Percentiles rank a stretch among this genome's conserved stretches.
Evolutionary conservation across 305 asterid genomes (phyloP).

Genomic region (Petunia hybrid): DNA sequence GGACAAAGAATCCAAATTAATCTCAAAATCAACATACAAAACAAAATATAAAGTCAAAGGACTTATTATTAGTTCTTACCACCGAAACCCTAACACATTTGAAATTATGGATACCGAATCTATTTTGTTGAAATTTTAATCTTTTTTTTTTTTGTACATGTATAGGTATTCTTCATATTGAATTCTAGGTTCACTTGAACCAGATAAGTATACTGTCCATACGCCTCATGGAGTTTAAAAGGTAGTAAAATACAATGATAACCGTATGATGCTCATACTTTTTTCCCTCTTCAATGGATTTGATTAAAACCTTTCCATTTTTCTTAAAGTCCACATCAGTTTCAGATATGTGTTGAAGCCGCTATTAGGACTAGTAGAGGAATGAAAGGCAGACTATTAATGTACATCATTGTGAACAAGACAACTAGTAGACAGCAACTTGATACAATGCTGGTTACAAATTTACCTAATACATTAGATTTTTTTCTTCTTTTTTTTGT

Average conservation of each 20-base stretch:
- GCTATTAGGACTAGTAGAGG: constrained; percentile 30
- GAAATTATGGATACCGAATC: too few species aligned
- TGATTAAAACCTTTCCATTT: constrained; percentile 1
- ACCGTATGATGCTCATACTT: constrained; percentile 5
- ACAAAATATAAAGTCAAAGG: too few species aligned
- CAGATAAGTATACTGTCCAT: too few species aligned
- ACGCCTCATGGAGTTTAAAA: too few species aligned
- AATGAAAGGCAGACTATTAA: constrained; percentile 11
- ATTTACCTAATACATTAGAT: constrained; percentile 66
- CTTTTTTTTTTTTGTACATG: too few species aligned
- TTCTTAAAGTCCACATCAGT: constrained; percentile 10
- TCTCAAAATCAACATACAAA: too few species aligned
- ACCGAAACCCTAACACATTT: too few species aligned
- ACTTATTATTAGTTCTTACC: too few species aligned
- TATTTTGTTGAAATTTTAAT: too few species aligned
- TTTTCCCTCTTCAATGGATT: constrained; percentile 20
- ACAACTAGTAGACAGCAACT: constrained; percentile 29
- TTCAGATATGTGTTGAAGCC: constrained; percentile 2
- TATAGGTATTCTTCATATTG: too few species aligned
- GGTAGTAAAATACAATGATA: background rate
- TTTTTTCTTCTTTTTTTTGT: background rate
- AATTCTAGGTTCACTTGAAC: too few species aligned
- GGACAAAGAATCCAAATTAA: too few species aligned
- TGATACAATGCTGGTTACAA: constrained; percentile 47
- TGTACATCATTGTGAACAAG: constrained; percentile 31